Base-by-base conservation (phyloP, 768 basidiomycete species). In the Termitomyces sp. region DNA sequence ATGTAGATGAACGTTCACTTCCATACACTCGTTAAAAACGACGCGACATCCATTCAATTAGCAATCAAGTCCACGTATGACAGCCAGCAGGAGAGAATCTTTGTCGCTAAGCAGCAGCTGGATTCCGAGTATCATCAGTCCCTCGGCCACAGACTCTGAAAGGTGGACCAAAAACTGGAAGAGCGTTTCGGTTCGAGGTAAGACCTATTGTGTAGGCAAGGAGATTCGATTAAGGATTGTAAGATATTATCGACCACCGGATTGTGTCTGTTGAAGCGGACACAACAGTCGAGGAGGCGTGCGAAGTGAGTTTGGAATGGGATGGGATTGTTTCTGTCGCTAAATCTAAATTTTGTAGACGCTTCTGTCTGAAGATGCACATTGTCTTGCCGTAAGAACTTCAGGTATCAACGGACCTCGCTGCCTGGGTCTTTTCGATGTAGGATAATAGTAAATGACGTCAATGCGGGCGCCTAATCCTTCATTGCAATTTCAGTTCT, bases 211-310 rank as follows among this genome's bases (percentile, higher is more conserved):
- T 4, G 50, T 38, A 16, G 32, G n/a, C 18, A 10, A 44, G 26
- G 49, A 50, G 14, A 48, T 35, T 30, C 30, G 7, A 40, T 43
- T 48, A 4, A 47, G 60, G 5, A 35, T 18, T 36, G 12, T 14
- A 58, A 91, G 90, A 89, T 67, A 75, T 92, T 28, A 84, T 90
- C 62, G 88, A 91, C 68, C 80, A 80, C 47, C 82, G 81, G 3
- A 79, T 92, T 50, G 81, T 90, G 16, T 74, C 78, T 30, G 79
- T 93, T 10, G 84, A 86, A 56, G 82, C 82, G n/a, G 84, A 90
- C 48, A 84, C 80, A 8, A 86, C 82, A 51, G 91, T 93, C 18
- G 91, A 93, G 69, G 87, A 89, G 47, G 90, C 91, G 13, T 93
- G 90, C 67, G 89, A 91, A 63, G 91, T 88, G 61, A 66, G 80